Evolutionary conservation across 192 early-diverging fungal species (phyloP).

Genomic region (Coemansia sp.): DNA sequence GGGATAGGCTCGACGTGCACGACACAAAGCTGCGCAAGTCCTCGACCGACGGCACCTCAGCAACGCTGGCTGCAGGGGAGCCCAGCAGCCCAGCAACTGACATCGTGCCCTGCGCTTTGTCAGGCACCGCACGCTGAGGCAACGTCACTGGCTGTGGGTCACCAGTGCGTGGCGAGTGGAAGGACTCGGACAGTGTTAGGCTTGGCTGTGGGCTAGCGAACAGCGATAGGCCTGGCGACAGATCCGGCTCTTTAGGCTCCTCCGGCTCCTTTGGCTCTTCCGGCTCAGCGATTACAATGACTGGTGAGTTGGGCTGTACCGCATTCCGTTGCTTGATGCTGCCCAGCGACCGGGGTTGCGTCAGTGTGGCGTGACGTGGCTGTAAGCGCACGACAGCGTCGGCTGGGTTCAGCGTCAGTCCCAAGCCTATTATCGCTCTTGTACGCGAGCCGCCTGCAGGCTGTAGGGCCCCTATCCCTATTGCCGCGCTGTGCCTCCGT

Average conservation of each 20-base stretch:
- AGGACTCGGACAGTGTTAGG: neutral
- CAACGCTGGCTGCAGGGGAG: too few relatives aligned
- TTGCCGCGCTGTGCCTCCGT: conserved; percentile 18
- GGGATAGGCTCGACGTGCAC: neutral
- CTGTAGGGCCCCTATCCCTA: conserved; percentile 31
- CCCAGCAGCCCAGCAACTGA: too few relatives aligned
- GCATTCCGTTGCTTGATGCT: conserved; percentile 4
- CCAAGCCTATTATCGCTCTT: conserved; percentile 43
- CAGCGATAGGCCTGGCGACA: neutral
- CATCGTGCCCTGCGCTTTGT: neutral
- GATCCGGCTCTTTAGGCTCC: neutral
- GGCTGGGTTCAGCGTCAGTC: conserved; percentile 46
- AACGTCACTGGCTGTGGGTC: neutral
- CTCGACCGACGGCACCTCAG: neutral
- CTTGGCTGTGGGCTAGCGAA: neutral
- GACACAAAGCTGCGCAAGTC: neutral
- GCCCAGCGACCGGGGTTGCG: neutral
- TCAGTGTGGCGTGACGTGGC: conserved; percentile 12
- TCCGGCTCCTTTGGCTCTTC: neutral
- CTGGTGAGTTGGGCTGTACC: neutral
- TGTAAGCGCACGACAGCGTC: conserved; percentile 41
- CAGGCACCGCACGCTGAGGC: neutral
- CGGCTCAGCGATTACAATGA: neutral
- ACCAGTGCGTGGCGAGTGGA: neutral
- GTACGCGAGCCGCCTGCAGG: conserved; percentile 13